Evolutionary conservation across 768 basidiomycete genomes (phyloP).

Genomic region (Porphyrellus cyaneotinctus): DNA sequence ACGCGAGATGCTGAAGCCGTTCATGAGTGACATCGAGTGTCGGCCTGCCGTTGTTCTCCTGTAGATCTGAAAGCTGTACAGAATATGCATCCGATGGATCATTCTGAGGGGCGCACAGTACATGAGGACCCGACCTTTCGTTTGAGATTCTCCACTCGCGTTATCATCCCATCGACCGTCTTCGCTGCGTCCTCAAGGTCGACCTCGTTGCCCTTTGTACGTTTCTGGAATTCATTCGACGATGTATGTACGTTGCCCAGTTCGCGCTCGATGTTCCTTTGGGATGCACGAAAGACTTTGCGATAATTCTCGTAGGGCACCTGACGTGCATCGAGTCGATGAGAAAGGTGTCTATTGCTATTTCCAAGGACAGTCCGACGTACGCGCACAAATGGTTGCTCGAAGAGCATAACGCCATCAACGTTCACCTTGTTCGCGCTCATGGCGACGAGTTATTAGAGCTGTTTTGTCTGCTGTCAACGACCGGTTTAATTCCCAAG

Average conservation of each 20-base stretch:
- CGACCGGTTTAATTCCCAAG: background rate
- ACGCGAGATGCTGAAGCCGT: constrained; percentile 66
- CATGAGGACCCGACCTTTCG: constrained; percentile 62
- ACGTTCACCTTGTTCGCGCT: constrained; percentile 52
- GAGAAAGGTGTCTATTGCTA: constrained; percentile 1
- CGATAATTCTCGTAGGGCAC: constrained; percentile 89
- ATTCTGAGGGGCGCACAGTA: constrained; percentile 5
- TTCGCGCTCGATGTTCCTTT: constrained; percentile 80
- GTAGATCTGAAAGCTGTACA: constrained; percentile 47
- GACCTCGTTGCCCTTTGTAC: constrained; percentile 36
- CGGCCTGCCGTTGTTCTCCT: constrained; percentile 43
- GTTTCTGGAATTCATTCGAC: constrained; percentile 56
- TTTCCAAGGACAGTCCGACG: constrained; percentile 16
- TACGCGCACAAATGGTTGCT: constrained; percentile 79
- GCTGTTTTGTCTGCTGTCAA: constrained; percentile 8
- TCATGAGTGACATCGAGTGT: constrained; percentile 73
- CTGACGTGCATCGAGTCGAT: constrained; percentile 39
- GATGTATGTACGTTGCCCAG: constrained; percentile 53
- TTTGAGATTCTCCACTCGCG: constrained; percentile 73
- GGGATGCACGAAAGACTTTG: constrained; percentile 79
- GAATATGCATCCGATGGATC: constrained; percentile 14
- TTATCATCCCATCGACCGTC: constrained; percentile 72
- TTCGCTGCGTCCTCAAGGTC: constrained; percentile 51
- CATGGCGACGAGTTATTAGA: constrained; percentile 18
- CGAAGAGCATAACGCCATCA: constrained; percentile 76